These are phyloP conservation scores for Shiraia sp. DNA, from an alignment of 2,329 filamentous ascomycete species.

Conservation along the genomic window DNA sequence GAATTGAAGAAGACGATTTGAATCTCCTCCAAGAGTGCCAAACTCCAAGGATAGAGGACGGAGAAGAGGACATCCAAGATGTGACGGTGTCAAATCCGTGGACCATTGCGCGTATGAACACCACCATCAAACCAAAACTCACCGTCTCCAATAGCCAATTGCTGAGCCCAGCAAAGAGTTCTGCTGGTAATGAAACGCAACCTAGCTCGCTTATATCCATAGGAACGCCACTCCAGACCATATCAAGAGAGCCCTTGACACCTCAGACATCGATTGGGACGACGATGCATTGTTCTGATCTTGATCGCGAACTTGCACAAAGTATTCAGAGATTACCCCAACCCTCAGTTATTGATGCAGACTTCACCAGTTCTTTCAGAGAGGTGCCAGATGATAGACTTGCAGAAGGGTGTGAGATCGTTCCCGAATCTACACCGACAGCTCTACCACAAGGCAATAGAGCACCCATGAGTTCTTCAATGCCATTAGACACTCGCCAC, in stretches of 20 bases:
- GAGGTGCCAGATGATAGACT: too few relatives aligned
- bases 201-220: slow-evolving; percentile 12
- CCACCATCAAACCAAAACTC: slow-evolving; percentile 23
- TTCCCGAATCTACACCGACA: not conserved
- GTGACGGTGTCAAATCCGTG: slow-evolving; percentile 52
- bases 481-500: not conserved
- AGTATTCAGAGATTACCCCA: slow-evolving; percentile 10
- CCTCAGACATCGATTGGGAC: slow-evolving; percentile 17
- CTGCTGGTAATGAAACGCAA: not conserved
- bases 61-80: slow-evolving; percentile 36
- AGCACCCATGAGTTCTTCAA: too few relatives aligned
- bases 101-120: slow-evolving; percentile 55
- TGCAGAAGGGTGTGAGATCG: not conserved
- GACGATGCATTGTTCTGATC: not conserved
- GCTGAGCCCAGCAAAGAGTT: slow-evolving; percentile 30
- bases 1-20: slow-evolving; percentile 43
- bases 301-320: slow-evolving; percentile 10
- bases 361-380: too few relatives aligned
- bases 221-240: slow-evolving; percentile 2
- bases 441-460: too few relatives aligned
- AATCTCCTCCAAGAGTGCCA: slow-evolving; percentile 21
- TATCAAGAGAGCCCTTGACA: slow-evolving; percentile 13
- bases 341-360: not conserved
- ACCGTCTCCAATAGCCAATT: slow-evolving; percentile 19
- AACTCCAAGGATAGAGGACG: slow-evolving; percentile 17